A percentile compares a stretch with the other conserved stretches of the same genome.
Evolutionary conservation across 192 early-diverging fungal genomes (phyloP).

Genomic region (Backusella parvicylindrica): DNA sequence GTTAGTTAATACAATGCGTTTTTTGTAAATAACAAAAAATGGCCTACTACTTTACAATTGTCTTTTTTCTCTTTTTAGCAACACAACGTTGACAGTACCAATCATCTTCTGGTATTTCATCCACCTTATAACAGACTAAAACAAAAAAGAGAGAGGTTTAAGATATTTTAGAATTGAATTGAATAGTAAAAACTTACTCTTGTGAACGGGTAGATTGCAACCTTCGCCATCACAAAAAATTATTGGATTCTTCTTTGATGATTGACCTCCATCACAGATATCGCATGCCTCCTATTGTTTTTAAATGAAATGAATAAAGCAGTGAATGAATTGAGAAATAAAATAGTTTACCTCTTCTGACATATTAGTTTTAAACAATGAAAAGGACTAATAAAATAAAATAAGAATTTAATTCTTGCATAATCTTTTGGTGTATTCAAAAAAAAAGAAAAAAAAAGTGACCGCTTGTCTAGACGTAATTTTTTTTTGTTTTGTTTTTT

Average conservation of each 20-base stretch:
- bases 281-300: slow-evolving; percentile 30
- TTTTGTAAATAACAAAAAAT: too few species aligned
- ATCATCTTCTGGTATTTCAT: slow-evolving; percentile 39
- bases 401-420: not conserved
- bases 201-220: slow-evolving; percentile 40
- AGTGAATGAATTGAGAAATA: not conserved
- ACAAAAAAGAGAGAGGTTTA: not conserved
- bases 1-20: not conserved
- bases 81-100: slow-evolving; percentile 53
- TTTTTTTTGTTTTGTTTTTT: not conserved
- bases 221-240: slow-evolving; percentile 50
- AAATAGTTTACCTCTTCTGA: not conserved
- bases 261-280: slow-evolving; percentile 44
- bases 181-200: slow-evolving; percentile 6
- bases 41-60: slow-evolving; percentile 36
- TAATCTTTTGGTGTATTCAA: not conserved
- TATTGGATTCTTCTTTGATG: slow-evolving; percentile 41
- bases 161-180: not conserved
- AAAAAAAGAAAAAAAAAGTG: not conserved
- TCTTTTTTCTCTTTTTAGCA: slow-evolving; percentile 28
- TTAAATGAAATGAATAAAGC: not conserved
- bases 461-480: not conserved
- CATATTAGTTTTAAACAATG: not conserved
- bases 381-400: not conserved
- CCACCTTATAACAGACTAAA: slow-evolving; percentile 45